Conservation (phyloP, 108 stramenopile species). For the Parietichytrium sp. region DNA sequence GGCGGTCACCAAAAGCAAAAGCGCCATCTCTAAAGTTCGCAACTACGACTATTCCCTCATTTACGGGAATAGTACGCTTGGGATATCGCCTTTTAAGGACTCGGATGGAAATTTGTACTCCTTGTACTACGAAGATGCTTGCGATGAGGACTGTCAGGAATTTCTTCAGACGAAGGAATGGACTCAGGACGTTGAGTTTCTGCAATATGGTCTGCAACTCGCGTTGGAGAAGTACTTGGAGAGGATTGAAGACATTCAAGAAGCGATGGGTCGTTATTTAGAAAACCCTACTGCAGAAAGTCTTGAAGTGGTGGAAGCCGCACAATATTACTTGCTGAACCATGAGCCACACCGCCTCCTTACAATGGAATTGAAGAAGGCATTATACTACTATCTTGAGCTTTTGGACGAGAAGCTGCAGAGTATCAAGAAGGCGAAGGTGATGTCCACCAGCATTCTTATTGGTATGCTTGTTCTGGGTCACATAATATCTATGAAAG, state of each 20-base stretch:
- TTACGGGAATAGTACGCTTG: neutral
- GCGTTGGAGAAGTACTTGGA: neutral
- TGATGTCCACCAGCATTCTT: neutral
- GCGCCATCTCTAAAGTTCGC: no score
- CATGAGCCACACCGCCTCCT: slow-evolving; percentile 5
- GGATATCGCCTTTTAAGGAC: neutral
- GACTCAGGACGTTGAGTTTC: slow-evolving; percentile 2
- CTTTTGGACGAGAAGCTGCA: neutral
- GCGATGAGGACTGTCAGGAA: neutral
- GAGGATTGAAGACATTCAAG: neutral
- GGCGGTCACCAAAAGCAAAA: no score
- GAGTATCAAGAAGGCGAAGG: neutral
- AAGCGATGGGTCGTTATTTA: neutral
- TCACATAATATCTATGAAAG: neutral
- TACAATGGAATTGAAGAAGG: neutral
- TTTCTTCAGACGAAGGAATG: neutral
- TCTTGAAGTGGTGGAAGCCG: neutral
- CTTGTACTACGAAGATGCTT: neutral
- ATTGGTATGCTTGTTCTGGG: neutral
- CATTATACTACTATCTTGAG: neutral
- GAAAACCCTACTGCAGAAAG: neutral
- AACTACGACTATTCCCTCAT: neutral
- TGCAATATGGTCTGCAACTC: neutral
- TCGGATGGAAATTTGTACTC: neutral
- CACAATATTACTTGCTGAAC: neutral